A percentile compares a stretch with the other conserved stretches of the same genome.
These are phyloP conservation scores for Actinidia chinensis DNA, from an alignment of 179 eudicot species.

Conservation along the genomic window DNA sequence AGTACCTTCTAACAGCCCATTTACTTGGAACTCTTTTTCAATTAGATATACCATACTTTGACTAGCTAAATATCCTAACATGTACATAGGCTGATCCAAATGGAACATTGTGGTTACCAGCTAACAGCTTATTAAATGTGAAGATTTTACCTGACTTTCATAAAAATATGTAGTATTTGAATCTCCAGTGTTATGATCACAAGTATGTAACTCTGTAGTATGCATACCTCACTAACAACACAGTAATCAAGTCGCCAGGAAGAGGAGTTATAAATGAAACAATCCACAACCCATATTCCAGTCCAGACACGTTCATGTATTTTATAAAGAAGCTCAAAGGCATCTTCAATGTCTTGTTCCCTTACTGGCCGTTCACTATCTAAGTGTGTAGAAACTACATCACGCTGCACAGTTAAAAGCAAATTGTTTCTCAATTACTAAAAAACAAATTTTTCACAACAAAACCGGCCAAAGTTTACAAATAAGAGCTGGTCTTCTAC, in stretches of 20 bases:
- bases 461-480: not conserved
- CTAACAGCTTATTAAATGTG: slow-evolving; percentile 21
- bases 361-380: slow-evolving; percentile 85
- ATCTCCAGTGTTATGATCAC: not conserved
- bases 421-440: not conserved
- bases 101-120: slow-evolving; percentile 99
- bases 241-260: slow-evolving; percentile 97
- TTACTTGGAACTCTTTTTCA: slow-evolving; percentile 97
- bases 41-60: slow-evolving; percentile 72
- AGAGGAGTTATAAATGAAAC: slow-evolving; percentile 88
- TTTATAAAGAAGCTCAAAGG: slow-evolving; percentile 94
- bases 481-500: slow-evolving; percentile 1
- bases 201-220: not conserved
- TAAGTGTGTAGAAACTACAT: slow-evolving; percentile 70
- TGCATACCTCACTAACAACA: slow-evolving; percentile 95
- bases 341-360: slow-evolving; percentile 90
- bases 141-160: not conserved
- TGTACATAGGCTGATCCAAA: slow-evolving; percentile 97
- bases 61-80: slow-evolving; percentile 85
- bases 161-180: not conserved
- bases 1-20: slow-evolving; percentile 28
- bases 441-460: not conserved
- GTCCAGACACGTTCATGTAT: slow-evolving; percentile 94
- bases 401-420: slow-evolving; percentile 63
- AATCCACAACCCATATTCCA: slow-evolving; percentile 97